Conservation (phyloP, 2,329 filamentous ascomycete species). For the Stachybotrys echinatus region DNA sequence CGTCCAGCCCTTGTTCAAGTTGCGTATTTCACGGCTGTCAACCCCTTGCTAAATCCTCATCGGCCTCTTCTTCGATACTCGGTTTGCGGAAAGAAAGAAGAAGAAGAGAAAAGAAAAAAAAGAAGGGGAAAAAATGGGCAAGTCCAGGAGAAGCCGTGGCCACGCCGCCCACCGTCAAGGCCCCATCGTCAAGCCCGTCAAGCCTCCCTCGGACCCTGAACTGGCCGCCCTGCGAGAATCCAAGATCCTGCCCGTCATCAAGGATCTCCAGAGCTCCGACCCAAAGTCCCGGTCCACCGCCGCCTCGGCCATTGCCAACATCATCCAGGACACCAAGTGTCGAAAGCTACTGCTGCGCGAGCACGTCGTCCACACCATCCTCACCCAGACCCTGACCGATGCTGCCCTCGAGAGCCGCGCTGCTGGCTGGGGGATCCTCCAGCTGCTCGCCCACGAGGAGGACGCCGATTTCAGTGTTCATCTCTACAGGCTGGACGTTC, state of each 20-base stretch:
- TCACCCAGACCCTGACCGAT: constrained; percentile 61
- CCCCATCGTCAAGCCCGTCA: constrained; percentile 52
- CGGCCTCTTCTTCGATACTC: too few relatives aligned
- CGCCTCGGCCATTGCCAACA: constrained; percentile 54
- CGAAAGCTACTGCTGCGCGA: constrained; percentile 62
- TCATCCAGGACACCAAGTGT: constrained; percentile 56
- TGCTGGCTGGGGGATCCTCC: constrained; percentile 63
- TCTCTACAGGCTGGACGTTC: constrained; percentile 54
- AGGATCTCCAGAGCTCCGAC: constrained; percentile 54
- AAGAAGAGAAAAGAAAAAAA: constrained; percentile 5
- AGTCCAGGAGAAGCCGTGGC: constrained; percentile 50
- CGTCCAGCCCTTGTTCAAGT: too few relatives aligned
- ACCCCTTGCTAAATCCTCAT: too few relatives aligned
- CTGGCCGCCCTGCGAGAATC: constrained; percentile 57
- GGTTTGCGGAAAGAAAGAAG: too few relatives aligned
- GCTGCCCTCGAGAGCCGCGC: constrained; percentile 56
- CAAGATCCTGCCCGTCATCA: constrained; percentile 58
- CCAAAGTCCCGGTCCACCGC: constrained; percentile 54
- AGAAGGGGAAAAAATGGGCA: constrained; percentile 42
- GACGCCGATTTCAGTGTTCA: constrained; percentile 63
- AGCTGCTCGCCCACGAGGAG: constrained; percentile 56
- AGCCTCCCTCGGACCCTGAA: constrained; percentile 58
- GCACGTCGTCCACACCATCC: constrained; percentile 57
- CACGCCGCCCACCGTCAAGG: constrained; percentile 44
- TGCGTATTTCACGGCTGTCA: too few relatives aligned